phyloP scores from a whole-genome alignment of 2,329 filamentous ascomycete species.

The Apiospora hydei region DNA sequence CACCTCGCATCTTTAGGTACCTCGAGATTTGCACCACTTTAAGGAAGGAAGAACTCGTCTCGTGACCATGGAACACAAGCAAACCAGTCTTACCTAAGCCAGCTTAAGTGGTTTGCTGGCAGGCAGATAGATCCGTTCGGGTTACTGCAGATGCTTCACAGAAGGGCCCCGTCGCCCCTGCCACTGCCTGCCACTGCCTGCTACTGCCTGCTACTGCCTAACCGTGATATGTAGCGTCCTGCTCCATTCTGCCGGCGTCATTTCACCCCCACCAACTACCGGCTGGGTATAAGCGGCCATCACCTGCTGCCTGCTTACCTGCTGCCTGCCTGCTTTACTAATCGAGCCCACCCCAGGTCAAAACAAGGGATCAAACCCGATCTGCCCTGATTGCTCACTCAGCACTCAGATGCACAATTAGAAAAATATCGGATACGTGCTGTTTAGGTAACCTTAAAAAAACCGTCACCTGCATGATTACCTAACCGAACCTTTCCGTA shows the following conservation, averaged over 20 bases:
- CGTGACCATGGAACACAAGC: background rate
- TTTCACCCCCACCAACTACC: background rate
- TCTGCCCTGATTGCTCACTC: background rate
- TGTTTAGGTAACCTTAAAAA: background rate
- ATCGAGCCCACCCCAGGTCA: background rate
- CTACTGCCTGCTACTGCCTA: constrained; percentile 15
- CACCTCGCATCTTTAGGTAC: background rate
- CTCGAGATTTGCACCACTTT: background rate
- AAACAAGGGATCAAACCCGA: background rate
- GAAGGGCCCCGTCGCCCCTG: background rate
- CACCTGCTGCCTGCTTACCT: background rate
- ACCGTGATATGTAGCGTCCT: background rate
- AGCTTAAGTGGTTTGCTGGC: background rate
- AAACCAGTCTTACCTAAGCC: background rate
- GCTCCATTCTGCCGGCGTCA: constrained; percentile 9
- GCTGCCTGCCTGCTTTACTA: background rate
- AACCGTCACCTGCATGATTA: background rate
- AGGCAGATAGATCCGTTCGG: background rate
- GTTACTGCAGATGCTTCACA: background rate
- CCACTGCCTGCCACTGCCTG: background rate
- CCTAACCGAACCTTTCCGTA: background rate
- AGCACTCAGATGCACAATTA: background rate
- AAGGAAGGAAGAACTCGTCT: background rate
- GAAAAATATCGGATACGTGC: background rate
- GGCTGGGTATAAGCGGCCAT: background rate